Evolutionary conservation across 2,329 filamentous ascomycete species (phyloP), one percentile per base, ranked within the genome.

Genomic region (Tolypocladium guangdongense): DNA sequence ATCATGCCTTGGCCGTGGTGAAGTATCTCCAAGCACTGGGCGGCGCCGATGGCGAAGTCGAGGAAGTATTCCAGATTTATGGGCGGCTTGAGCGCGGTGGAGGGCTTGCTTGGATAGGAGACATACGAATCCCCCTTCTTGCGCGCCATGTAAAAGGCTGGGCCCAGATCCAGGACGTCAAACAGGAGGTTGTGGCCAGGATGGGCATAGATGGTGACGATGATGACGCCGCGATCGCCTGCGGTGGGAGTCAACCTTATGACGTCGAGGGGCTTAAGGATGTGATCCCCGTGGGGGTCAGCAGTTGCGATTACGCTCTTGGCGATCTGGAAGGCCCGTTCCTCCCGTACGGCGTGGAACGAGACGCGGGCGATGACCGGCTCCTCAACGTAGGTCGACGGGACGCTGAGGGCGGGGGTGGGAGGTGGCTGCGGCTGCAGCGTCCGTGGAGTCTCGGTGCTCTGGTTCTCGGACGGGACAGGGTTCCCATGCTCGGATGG

Each of bases 1-100:
- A 96, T 86, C 54, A 90, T 83, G 56, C 88, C 86, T 54, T 92
- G 82, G 10, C 87, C 85, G 68, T 96, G 90, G 63, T 97, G 92
- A n/a, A 97, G 73, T 48, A 95, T 83, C 68, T 96, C 91, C 49
- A 95, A 71, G 64, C 89, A 95, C 67, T 95, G 83, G 7, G 87
- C 82, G 1, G 91, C 88, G 27, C 91, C 91, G 55, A 96, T 88
- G 33, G 91, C 92, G 65, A 96, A 96, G 63, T 95, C 87, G 32
- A 97, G 78, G 63, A 96, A 96, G 18, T 82, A 77, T 48, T 86
- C 78, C 7, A 96, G 73, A 47, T 85, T 83, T 45, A 93, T 83
- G 38, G 82, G 79, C 20, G 80, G 75, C 20, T 75, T 74, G 1
- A 83, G 74, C 16, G 37, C 33, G 2, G 68, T 69, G 38, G 74